Base-by-base conservation (phyloP, 345 rosid genomes). In the Gossypioides kirkii region DNA sequence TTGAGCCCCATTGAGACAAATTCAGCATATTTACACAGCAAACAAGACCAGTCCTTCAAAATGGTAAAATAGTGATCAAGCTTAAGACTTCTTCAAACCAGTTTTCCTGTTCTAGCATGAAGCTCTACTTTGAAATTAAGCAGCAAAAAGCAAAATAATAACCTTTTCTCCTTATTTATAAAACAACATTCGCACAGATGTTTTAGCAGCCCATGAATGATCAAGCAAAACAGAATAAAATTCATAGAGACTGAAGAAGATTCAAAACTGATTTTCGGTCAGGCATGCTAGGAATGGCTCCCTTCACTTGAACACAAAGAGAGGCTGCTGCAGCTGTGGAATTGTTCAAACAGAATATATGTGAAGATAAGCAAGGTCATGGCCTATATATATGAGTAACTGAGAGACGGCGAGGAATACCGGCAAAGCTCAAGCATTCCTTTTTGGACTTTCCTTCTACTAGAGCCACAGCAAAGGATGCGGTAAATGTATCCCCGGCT, bases 271-370 rank as follows among this genome's bases (percentile, higher is more conserved):
- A 83, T 73, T 81, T 77, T 75, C 97, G 84, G 70, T 83, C 83
- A 3, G 98, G 98, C 98, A 94, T 88, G 86, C 98, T 84, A 2
- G 98, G 92, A 75, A 94, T 92, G 60, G 97, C 98, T 66, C 98
- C 98, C 82, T 89, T 94, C 68, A 84, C 91, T 89, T 89, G 98
- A 78, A 94, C 88, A 80, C 98, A 94, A 6, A 94, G 87, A 77
- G 97, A 88, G 79, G 98, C 97, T 70, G 98, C 98, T 58, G 98
- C 98, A 70, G 98, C 98, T 94, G 91, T 22, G 60, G 25, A 61
- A 17, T 43, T 42, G 38, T 63, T 14, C 8, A 38, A 63, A 50
- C 11, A 52, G 42, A 50, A 32, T 2, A 76, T 23, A 36, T 16
- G 61, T 50, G 45, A 32, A 20, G 70, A 52, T 4, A 20, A 20